Percentiles rank a stretch among this genome's conserved stretches.
phyloP scores from a whole-genome alignment of 2,329 filamentous ascomycete genomes.

The Fusarium sp. region DNA sequence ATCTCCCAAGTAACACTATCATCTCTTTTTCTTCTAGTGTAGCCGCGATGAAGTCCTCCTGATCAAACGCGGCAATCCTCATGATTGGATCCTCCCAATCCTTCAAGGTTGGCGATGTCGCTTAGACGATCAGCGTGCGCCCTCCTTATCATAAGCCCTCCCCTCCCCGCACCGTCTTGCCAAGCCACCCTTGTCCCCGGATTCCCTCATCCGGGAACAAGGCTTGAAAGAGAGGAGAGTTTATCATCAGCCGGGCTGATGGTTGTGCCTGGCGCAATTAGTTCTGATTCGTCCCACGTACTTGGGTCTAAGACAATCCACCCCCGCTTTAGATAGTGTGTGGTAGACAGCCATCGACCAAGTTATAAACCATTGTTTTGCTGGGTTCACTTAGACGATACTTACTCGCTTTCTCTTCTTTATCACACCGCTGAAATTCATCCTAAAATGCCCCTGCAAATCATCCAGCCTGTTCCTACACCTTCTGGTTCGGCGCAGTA shows the following conservation, averaged over 20 bases:
- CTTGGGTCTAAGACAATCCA: not conserved
- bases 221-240: not conserved
- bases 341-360: not conserved
- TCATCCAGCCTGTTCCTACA: not conserved
- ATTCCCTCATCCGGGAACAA: not conserved
- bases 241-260: not conserved
- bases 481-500: constrained; percentile 1
- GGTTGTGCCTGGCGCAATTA: not conserved
- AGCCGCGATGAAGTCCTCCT: not conserved
- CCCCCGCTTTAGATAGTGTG: not conserved
- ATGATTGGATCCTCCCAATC: not conserved
- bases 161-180: not conserved
- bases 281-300: not conserved
- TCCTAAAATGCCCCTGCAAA: not conserved
- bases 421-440: not conserved
- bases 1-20: not conserved
- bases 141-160: not conserved
- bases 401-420: too few species aligned
- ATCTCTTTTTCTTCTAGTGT: not conserved
- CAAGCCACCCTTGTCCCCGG: not conserved
- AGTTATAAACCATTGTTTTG: not conserved
- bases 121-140: not conserved
- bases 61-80: not conserved
- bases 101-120: not conserved
- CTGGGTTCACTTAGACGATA: not conserved